Conservation (phyloP, 2,329 filamentous ascomycete species). For the Botrytis medusae region DNA sequence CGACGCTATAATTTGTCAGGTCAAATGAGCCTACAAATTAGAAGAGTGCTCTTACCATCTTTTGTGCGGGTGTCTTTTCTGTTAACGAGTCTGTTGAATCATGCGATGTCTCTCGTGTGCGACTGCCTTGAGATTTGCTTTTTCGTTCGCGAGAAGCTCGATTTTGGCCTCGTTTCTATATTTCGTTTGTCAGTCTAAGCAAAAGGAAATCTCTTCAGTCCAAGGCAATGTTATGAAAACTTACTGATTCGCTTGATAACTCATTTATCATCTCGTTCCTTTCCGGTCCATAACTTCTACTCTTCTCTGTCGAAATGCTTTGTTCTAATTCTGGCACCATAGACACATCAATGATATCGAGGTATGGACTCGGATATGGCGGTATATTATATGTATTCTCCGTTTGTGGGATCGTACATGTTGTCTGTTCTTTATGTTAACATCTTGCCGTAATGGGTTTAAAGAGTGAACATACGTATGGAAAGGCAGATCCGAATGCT, state of each 20-base stretch:
- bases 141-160: constrained; percentile 14
- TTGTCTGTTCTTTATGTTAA: constrained; percentile 11
- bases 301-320: constrained; percentile 10
- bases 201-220: background rate
- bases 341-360: constrained; percentile 7
- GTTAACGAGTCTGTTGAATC: constrained; percentile 19
- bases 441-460: background rate
- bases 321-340: constrained; percentile 11
- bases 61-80: constrained; percentile 21
- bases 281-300: constrained; percentile 8
- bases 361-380: constrained; percentile 16
- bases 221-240: background rate
- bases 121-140: constrained; percentile 12
- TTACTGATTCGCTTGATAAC: background rate
- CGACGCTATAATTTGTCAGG: constrained; percentile 17
- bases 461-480: constrained; percentile 16
- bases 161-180: constrained; percentile 13
- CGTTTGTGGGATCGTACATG: constrained; percentile 4
- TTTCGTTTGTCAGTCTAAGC: background rate
- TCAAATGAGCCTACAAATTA: background rate
- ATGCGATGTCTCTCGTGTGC: constrained; percentile 24
- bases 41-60: constrained; percentile 13
- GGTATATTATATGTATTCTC: constrained; percentile 17
- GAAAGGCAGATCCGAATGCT: constrained; percentile 9
- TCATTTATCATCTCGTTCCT: constrained; percentile 14